A percentile compares a stretch with the other conserved stretches of the same genome.
phyloP scores from a whole-genome alignment of 2,329 filamentous ascomycete species.

The Cyanodermella asteris region DNA sequence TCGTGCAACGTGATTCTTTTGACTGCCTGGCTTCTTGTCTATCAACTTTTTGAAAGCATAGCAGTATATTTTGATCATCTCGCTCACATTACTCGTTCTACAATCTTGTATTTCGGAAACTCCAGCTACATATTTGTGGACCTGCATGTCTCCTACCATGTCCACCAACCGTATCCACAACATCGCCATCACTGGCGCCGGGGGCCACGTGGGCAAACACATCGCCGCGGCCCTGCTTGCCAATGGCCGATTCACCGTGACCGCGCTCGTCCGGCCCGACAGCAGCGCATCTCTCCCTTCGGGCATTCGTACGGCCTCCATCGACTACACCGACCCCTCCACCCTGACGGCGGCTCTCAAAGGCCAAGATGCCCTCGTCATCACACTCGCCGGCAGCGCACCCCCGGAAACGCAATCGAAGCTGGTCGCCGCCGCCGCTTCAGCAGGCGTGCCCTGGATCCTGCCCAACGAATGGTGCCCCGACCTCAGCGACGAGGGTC shows the following conservation, averaged over 20 bases:
- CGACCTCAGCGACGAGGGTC: constrained; percentile 12
- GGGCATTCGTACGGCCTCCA: constrained; percentile 16
- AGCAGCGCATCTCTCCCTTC: constrained; percentile 21
- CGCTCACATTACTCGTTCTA: no score
- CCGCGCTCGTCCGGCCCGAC: constrained; percentile 18
- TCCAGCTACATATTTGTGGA: not conserved
- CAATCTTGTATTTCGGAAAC: not conserved
- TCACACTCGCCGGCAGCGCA: constrained; percentile 21
- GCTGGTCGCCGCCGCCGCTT: constrained; percentile 26
- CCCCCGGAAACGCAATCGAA: constrained; percentile 19
- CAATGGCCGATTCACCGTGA: constrained; percentile 14
- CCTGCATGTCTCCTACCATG: constrained; percentile 9
- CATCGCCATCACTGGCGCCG: constrained; percentile 18
- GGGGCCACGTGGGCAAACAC: constrained; percentile 13
- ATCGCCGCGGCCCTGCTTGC: constrained; percentile 13
- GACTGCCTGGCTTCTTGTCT: no score
- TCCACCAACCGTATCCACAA: constrained; percentile 12
- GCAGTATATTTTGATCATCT: no score
- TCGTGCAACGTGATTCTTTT: no score
- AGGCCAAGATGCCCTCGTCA: constrained; percentile 29
- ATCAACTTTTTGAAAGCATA: no score
- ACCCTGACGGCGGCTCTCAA: constrained; percentile 22
- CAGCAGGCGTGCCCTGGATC: constrained; percentile 27
- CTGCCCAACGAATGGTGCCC: constrained; percentile 26
- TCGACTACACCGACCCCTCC: constrained; percentile 23